These are phyloP conservation scores for Terana coerulea DNA, from an alignment of 768 basidiomycete species.

Conservation along the genomic window DNA sequence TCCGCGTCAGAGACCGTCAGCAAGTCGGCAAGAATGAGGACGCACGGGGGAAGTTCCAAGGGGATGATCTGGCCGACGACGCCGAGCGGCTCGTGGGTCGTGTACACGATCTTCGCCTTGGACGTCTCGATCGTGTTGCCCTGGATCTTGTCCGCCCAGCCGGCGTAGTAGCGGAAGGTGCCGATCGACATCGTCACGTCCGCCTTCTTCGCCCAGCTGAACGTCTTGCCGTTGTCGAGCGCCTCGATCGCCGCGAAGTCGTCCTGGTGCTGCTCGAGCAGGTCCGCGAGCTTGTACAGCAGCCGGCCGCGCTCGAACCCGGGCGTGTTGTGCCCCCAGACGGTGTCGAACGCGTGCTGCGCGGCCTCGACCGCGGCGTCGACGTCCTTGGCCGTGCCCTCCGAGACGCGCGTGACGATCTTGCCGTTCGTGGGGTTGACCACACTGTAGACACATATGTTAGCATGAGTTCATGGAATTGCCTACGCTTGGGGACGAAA, in stretches of 20 bases:
- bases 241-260: slow-evolving; percentile 73
- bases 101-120: slow-evolving; percentile 49
- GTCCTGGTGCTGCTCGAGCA: slow-evolving; percentile 59
- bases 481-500: background rate
- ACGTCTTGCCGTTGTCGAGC: slow-evolving; percentile 66
- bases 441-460: slow-evolving; percentile 35
- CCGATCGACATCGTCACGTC: slow-evolving; percentile 49
- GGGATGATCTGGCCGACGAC: slow-evolving; percentile 60
- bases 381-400: slow-evolving; percentile 66
- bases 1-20: background rate
- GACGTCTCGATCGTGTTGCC: slow-evolving; percentile 71
- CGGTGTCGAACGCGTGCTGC: slow-evolving; percentile 55
- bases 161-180: slow-evolving; percentile 75
- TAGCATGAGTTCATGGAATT: background rate
- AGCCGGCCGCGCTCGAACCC: slow-evolving; percentile 51
- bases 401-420: slow-evolving; percentile 50
- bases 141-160: slow-evolving; percentile 84
- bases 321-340: slow-evolving; percentile 64
- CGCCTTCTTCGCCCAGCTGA: slow-evolving; percentile 37
- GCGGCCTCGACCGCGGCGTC: slow-evolving; percentile 72
- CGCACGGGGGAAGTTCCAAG: slow-evolving; percentile 59
- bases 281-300: slow-evolving; percentile 57
- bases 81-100: slow-evolving; percentile 58
- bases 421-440: slow-evolving; percentile 67
- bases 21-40: background rate